A percentile compares a stretch with the other conserved stretches of the same genome.
Conservation (phyloP, 768 basidiomycete genomes). For the Suillus luteus region DNA sequence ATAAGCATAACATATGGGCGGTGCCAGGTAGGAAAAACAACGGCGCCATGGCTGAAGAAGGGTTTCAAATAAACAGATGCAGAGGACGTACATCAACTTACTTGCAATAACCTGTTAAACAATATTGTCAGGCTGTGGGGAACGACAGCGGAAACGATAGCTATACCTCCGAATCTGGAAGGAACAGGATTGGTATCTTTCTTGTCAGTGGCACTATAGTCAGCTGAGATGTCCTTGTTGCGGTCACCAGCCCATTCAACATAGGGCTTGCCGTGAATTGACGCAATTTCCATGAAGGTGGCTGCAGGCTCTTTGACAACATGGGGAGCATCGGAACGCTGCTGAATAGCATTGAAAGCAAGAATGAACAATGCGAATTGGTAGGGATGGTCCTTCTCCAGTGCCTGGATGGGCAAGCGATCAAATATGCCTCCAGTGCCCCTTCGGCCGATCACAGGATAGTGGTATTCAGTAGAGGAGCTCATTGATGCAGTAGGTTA, state of each 20-base stretch:
- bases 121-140: neutral
- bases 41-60: slow-evolving; percentile 21
- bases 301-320: slow-evolving; percentile 12
- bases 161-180: slow-evolving; percentile 29
- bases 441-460: slow-evolving; percentile 25
- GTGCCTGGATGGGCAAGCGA: slow-evolving; percentile 26
- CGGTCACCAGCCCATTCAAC: slow-evolving; percentile 27
- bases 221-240: slow-evolving; percentile 18
- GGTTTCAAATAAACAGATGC: neutral
- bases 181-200: slow-evolving; percentile 31
- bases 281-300: slow-evolving; percentile 27
- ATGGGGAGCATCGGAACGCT: slow-evolving; percentile 4
- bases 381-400: slow-evolving; percentile 21
- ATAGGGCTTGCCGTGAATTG: slow-evolving; percentile 29
- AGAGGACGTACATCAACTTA: slow-evolving; percentile 13
- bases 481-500: neutral
- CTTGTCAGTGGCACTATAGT: slow-evolving; percentile 23
- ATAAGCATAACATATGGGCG: slow-evolving; percentile 32
- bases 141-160: neutral
- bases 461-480: slow-evolving; percentile 13
- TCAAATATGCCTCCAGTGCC: slow-evolving; percentile 20
- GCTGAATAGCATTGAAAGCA: slow-evolving; percentile 20
- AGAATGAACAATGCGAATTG: slow-evolving; percentile 32
- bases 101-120: slow-evolving; percentile 30
- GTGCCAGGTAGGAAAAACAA: slow-evolving; percentile 30